Base-by-base conservation (phyloP, 2,329 filamentous ascomycete species). In the Coniochaeta hoffmannii region DNA sequence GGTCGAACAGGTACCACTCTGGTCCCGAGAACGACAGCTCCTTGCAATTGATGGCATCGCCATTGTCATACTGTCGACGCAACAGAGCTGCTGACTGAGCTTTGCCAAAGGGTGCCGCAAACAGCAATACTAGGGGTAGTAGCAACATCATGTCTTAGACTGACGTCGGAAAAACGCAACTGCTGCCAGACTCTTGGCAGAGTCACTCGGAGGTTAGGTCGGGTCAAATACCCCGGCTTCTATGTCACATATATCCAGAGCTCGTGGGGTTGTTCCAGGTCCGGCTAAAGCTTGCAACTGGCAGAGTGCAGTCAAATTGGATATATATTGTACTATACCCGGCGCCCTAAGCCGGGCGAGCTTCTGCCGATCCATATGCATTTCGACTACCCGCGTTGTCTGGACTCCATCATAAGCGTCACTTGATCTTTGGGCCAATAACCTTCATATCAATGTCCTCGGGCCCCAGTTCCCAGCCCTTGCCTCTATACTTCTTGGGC, bases 401-500 rank as follows among this genome's bases (percentile, higher is more conserved):
- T n/a, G n/a, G n/a, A n/a, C n/a, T n/a, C n/a, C n/a, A n/a, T n/a
- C n/a, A 32, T 12, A 32, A 22, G 8, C 17, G 5, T 26, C 14
- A 28, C 24, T 46, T 28, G 41, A 19, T 2, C 8, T 53, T 53
- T 11, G 58, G 56, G 14, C 50, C 58, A 32, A 60, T 58, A 4
- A 50, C 38, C n/a, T 55, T 56, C 53, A 63, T 51, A 32, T 64
- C 62, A 32, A 59, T 30, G 53, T 63, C 63, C 10, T 62, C 56
- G 28, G 50, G 56, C 12, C 59, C 61, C 54, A 68, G 59, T 57
- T 68, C 67, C 63, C 66, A 69, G 12, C 66, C 67, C 41, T 65
- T 65, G 11, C 63, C 64, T 22, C 62, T 55, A 28, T 65, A 69
- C 50, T 61, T 58, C 55, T 58, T 61, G 4, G 70, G 69, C 69